phyloP scores from a whole-genome alignment of 768 basidiomycete genomes.

The Macrolepiota fuliginosa region DNA sequence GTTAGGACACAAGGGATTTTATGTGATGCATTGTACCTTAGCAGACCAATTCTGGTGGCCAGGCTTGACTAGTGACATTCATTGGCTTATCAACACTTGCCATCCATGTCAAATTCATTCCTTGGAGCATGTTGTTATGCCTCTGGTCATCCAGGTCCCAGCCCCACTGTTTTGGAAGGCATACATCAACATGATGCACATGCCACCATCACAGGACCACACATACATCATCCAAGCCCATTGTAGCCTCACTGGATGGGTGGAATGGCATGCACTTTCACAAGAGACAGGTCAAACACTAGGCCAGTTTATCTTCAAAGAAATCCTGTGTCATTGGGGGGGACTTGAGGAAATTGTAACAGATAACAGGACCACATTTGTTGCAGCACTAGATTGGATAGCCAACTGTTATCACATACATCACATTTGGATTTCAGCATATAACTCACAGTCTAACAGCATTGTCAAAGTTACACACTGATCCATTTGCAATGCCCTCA shows the following conservation, averaged over 20 bases:
- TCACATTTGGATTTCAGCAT: conserved; percentile 31
- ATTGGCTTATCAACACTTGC: conserved; percentile 23
- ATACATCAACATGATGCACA: conserved; percentile 39
- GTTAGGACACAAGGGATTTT: background rate
- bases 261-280: conserved; percentile 27
- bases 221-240: conserved; percentile 34
- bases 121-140: background rate
- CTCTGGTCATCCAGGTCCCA: conserved; percentile 7
- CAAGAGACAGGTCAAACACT: conserved; percentile 25
- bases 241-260: conserved; percentile 29
- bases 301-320: conserved; percentile 19
- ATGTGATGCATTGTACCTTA: background rate
- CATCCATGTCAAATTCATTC: conserved; percentile 25
- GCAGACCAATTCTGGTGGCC: conserved; percentile 27
- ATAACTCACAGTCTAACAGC: conserved; percentile 27
- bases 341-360: conserved; percentile 33
- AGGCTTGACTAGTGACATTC: conserved; percentile 18
- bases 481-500: conserved; percentile 19
- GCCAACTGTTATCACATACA: conserved; percentile 20
- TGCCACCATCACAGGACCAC: conserved; percentile 31
- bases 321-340: conserved; percentile 27
- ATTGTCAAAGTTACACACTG: conserved; percentile 26
- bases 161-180: conserved; percentile 29
- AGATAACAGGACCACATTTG: conserved; percentile 33
- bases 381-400: conserved; percentile 21